These are phyloP conservation scores for Penstemon davidsonii DNA, from an alignment of 257 asterid species.

Conservation along the genomic window DNA sequence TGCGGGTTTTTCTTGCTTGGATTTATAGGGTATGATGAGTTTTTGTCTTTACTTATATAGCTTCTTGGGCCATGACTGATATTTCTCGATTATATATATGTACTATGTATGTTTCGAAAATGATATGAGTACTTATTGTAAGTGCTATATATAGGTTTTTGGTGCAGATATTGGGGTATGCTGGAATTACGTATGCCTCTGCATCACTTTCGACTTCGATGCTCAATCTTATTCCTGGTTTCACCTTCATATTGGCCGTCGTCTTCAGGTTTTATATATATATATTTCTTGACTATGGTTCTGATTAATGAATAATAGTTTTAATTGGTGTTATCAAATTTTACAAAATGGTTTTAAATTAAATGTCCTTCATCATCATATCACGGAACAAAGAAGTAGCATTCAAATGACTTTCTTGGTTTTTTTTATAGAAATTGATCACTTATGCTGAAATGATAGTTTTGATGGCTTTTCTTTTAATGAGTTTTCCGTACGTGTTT, in stretches of 20 bases:
- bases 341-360: too few relatives aligned
- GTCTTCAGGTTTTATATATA: slow-evolving; percentile 45
- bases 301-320: too few relatives aligned
- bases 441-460: too few relatives aligned
- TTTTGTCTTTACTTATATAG: background rate
- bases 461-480: too few relatives aligned
- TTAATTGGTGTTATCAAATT: too few relatives aligned
- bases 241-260: slow-evolving; percentile 78
- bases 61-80: background rate
- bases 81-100: background rate
- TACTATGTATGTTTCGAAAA: background rate
- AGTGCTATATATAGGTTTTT: slow-evolving; percentile 33
- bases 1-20: slow-evolving; percentile 64
- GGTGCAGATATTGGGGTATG: slow-evolving; percentile 57
- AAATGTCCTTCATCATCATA: too few relatives aligned
- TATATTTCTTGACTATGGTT: too few relatives aligned
- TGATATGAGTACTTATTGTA: background rate
- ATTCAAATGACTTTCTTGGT: too few relatives aligned
- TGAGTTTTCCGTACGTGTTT: too few relatives aligned
- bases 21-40: slow-evolving; percentile 50
- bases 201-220: slow-evolving; percentile 58
- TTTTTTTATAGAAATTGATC: too few relatives aligned
- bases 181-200: slow-evolving; percentile 51
- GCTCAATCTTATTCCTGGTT: slow-evolving; percentile 79
- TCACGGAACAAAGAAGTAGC: too few relatives aligned